phyloP scores from a whole-genome alignment of 2,329 filamentous ascomycete species.

The Aspergillus texensis region DNA sequence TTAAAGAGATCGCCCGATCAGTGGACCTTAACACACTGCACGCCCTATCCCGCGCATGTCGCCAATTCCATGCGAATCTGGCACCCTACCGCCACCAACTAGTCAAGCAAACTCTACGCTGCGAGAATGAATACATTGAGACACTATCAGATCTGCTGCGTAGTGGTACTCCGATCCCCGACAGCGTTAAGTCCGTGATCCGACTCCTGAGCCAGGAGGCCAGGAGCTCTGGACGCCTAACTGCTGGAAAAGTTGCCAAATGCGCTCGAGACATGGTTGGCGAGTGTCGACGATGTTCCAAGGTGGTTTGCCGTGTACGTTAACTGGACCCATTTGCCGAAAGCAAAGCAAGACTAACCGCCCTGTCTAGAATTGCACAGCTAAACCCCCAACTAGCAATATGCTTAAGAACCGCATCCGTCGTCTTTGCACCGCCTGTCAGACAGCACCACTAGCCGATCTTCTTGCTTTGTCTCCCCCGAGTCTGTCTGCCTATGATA shows the following conservation, averaged over 20 bases:
- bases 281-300: slow-evolving; percentile 76
- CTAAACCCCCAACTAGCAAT: slow-evolving; percentile 73
- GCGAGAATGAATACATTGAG: slow-evolving; percentile 67
- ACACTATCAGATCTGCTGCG: slow-evolving; percentile 44
- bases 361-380: slow-evolving; percentile 74
- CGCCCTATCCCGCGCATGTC: slow-evolving; percentile 79
- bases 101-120: slow-evolving; percentile 74
- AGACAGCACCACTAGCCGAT: slow-evolving; percentile 65
- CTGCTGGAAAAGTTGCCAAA: slow-evolving; percentile 69
- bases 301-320: slow-evolving; percentile 78
- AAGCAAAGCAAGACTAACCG: slow-evolving; percentile 7
- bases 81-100: slow-evolving; percentile 77
- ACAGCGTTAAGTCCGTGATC: slow-evolving; percentile 35
- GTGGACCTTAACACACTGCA: slow-evolving; percentile 89
- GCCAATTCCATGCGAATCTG: slow-evolving; percentile 74
- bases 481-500: slow-evolving; percentile 34
- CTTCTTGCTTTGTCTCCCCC: slow-evolving; percentile 31
- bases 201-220: slow-evolving; percentile 31
- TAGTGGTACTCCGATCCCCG: slow-evolving; percentile 40
- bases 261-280: slow-evolving; percentile 88
- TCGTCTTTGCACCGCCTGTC: slow-evolving; percentile 76
- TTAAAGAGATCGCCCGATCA: slow-evolving; percentile 71
- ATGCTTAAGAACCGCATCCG: slow-evolving; percentile 75
- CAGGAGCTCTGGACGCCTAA: slow-evolving; percentile 45
- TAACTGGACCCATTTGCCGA: background rate